These are phyloP conservation scores for Rosa lucieae DNA, from an alignment of 306 rosid species.

Conservation along the genomic window DNA sequence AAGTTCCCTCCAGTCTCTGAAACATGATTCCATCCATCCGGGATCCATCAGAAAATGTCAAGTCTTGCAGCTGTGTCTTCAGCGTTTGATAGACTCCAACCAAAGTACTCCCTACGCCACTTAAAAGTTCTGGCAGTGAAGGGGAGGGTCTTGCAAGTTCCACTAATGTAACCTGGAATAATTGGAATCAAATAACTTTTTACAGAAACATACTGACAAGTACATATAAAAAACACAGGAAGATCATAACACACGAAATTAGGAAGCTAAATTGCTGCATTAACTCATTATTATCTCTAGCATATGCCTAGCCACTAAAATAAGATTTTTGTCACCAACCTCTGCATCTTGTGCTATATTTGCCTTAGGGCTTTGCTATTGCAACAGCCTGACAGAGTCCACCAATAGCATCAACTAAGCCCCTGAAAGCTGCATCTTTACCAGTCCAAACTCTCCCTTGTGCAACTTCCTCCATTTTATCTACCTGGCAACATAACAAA, in stretches of 20 bases:
- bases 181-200: neutral
- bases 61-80: slow-evolving; percentile 43
- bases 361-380: slow-evolving; percentile 84
- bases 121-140: slow-evolving; percentile 62
- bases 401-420: slow-evolving; percentile 81
- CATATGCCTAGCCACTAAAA: neutral
- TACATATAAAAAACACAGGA: neutral
- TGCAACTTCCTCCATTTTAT: slow-evolving; percentile 90
- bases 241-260: neutral
- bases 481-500: slow-evolving; percentile 51
- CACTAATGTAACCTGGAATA: slow-evolving; percentile 68
- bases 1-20: slow-evolving; percentile 59
- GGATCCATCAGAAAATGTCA: slow-evolving; percentile 62
- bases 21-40: slow-evolving; percentile 89
- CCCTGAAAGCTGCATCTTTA: slow-evolving; percentile 69
- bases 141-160: slow-evolving; percentile 78
- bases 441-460: slow-evolving; percentile 96
- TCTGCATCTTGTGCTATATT: slow-evolving; percentile 75
- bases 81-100: slow-evolving; percentile 63
- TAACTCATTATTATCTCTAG: neutral
- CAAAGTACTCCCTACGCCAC: slow-evolving; percentile 59
- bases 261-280: neutral
- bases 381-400: slow-evolving; percentile 59
- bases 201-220: neutral
- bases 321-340: slow-evolving; percentile 32